A percentile compares a stretch with the other conserved stretches of the same genome.
Conservation (phyloP, 306 rosid genomes). For the Comarum palustre region DNA sequence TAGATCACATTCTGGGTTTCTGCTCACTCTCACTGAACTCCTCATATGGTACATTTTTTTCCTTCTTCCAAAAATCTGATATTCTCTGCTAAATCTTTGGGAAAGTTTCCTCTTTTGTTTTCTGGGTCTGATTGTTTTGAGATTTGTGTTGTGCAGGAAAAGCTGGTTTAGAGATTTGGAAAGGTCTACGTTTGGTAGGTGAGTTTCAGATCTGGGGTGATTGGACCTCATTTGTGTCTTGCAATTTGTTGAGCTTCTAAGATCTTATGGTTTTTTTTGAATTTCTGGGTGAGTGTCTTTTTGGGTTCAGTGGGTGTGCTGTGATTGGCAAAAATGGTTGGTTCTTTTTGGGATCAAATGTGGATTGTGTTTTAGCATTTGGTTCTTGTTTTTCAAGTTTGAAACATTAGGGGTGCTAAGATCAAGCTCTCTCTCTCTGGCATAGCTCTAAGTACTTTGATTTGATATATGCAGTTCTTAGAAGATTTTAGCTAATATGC, state of each 20-base stretch:
- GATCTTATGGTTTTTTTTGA: constrained; percentile 5
- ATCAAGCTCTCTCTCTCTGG: neutral
- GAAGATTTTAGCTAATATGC: too few relatives aligned
- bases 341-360: neutral
- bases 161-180: constrained; percentile 48
- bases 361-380: neutral
- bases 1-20: constrained; percentile 38
- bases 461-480: neutral
- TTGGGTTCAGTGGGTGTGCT: constrained; percentile 12
- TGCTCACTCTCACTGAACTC: constrained; percentile 22
- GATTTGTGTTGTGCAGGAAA: constrained; percentile 42
- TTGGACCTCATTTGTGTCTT: constrained; percentile 3
- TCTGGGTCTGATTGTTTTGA: constrained; percentile 31
- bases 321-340: neutral
- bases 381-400: neutral
- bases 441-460: too few relatives aligned
- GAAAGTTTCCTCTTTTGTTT: constrained; percentile 3
- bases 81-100: constrained; percentile 14
- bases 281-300: constrained; percentile 22
- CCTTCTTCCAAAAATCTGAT: neutral
- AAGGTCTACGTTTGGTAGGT: constrained; percentile 47
- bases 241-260: neutral
- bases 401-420: constrained; percentile 5
- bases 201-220: constrained; percentile 58
- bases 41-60: constrained; percentile 39